phyloP scores from a whole-genome alignment of 208 protist species.

The Leishmania braziliensis region DNA sequence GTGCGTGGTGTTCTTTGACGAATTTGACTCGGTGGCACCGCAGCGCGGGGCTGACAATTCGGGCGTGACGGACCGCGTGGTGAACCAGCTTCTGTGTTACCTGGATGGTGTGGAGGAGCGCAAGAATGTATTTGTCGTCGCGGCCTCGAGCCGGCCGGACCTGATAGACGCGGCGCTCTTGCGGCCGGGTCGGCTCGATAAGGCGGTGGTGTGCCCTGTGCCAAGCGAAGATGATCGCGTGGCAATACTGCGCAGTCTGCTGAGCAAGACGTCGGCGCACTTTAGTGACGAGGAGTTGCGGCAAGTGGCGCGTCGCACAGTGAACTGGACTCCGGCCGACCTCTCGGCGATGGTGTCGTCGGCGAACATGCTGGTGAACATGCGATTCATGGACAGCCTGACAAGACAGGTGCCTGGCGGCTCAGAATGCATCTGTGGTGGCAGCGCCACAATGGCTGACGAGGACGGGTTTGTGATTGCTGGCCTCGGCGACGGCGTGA shows the following conservation, averaged over 20 bases:
- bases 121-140: constrained; percentile 97
- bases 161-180: constrained; percentile 95
- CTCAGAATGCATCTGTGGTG: not conserved
- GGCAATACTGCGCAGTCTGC: constrained; percentile 98
- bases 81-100: constrained; percentile 98
- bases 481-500: constrained; percentile 49
- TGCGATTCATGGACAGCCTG: constrained; percentile 71
- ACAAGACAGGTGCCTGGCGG: constrained; percentile 19
- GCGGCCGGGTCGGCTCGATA: constrained; percentile 91
- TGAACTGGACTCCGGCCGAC: constrained; percentile 87
- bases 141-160: constrained; percentile 98
- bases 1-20: constrained; percentile 95
- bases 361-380: constrained; percentile 67
- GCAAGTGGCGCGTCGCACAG: constrained; percentile 52
- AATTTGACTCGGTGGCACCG: constrained; percentile 94
- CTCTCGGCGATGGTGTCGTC: constrained; percentile 76
- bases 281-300: constrained; percentile 53
- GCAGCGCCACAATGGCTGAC: not conserved
- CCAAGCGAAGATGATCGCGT: constrained; percentile 78
- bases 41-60: constrained; percentile 89
- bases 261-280: constrained; percentile 98
- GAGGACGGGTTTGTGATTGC: constrained; percentile 52
- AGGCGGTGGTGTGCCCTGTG: constrained; percentile 83
- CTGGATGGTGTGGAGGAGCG: constrained; percentile 97
- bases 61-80: constrained; percentile 94